A percentile compares a stretch with the other conserved stretches of the same genome.
Conservation (phyloP, 2,329 filamentous ascomycete species). For the Penicillium italicum region DNA sequence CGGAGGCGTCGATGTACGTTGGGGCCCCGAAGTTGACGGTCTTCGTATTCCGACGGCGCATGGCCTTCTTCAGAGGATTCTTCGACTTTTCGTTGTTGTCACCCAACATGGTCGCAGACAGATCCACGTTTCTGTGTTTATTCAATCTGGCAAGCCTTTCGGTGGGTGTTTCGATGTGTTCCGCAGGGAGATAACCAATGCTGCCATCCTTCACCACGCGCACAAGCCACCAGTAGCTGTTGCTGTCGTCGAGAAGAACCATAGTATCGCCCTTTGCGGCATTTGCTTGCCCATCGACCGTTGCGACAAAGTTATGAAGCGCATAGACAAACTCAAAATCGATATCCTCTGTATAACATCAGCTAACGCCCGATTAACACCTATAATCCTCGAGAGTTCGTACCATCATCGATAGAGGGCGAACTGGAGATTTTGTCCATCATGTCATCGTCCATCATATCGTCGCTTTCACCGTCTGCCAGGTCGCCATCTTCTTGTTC, state of each 20-base stretch:
- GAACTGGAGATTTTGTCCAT: constrained; percentile 99
- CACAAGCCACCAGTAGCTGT: constrained; percentile 99
- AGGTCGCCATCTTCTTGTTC: constrained; percentile 48
- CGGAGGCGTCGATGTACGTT: constrained; percentile 83
- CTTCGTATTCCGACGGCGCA: constrained; percentile 77
- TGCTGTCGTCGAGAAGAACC: constrained; percentile 96
- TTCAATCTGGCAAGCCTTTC: constrained; percentile 90
- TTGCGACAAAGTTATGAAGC: constrained; percentile 94
- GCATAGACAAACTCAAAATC: constrained; percentile 99
- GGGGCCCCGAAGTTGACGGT: constrained; percentile 81
- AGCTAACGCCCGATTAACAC: constrained; percentile 49
- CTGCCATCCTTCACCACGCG: constrained; percentile 96
- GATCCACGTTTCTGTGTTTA: constrained; percentile 95
- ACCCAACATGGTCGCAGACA: constrained; percentile 67
- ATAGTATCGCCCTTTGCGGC: constrained; percentile 98
- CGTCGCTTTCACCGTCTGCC: constrained; percentile 63
- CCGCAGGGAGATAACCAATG: constrained; percentile 90
- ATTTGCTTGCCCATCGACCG: constrained; percentile 96
- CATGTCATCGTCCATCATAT: constrained; percentile 83
- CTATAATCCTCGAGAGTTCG: constrained; percentile 42
- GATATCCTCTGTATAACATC: constrained; percentile 94
- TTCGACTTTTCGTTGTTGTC: constrained; percentile 76
- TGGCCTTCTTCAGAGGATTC: constrained; percentile 77
- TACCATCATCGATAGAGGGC: constrained; percentile 97
- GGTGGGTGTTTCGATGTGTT: constrained; percentile 97